phyloP scores from a whole-genome alignment of 495 filamentous ascomycete genomes.

The Penicillium verhagenii region DNA sequence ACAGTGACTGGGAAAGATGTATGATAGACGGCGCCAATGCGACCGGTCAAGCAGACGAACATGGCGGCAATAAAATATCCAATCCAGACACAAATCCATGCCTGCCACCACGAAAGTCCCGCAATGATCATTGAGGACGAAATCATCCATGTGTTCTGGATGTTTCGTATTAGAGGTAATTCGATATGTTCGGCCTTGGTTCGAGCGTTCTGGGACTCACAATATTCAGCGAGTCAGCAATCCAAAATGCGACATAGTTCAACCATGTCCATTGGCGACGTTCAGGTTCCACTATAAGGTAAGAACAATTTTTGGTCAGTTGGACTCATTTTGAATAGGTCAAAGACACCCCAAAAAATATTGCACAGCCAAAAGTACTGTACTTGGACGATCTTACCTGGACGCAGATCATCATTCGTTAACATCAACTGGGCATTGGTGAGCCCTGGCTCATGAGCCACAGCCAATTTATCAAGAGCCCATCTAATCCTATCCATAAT shows the following conservation, averaged over 20 bases:
- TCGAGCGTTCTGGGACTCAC: slow-evolving; percentile 34
- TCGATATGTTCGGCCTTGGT: background rate
- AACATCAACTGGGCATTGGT: slow-evolving; percentile 86
- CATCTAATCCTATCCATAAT: slow-evolving; percentile 32
- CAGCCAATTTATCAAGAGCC: slow-evolving; percentile 58
- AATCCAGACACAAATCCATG: slow-evolving; percentile 85
- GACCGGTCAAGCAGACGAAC: slow-evolving; percentile 77
- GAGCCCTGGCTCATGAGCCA: slow-evolving; percentile 73
- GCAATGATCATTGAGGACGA: slow-evolving; percentile 74
- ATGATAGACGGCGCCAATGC: slow-evolving; percentile 87
- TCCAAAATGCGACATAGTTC: slow-evolving; percentile 91
- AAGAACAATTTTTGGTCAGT: background rate
- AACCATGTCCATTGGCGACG: slow-evolving; percentile 83
- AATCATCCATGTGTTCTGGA: slow-evolving; percentile 94
- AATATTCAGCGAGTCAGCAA: slow-evolving; percentile 94
- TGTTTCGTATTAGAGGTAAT: slow-evolving; percentile 11
- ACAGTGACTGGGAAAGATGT: slow-evolving; percentile 81
- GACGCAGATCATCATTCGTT: slow-evolving; percentile 85
- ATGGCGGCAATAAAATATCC: slow-evolving; percentile 75
- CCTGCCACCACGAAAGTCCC: slow-evolving; percentile 93
- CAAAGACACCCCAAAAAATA: background rate
- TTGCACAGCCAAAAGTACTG: background rate
- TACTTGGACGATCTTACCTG: slow-evolving; percentile 48
- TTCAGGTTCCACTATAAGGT: slow-evolving; percentile 66
- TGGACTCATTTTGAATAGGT: background rate